Conservation (phyloP, 2,329 filamentous ascomycete genomes). For the Fusarium tanahbumbuense region DNA sequence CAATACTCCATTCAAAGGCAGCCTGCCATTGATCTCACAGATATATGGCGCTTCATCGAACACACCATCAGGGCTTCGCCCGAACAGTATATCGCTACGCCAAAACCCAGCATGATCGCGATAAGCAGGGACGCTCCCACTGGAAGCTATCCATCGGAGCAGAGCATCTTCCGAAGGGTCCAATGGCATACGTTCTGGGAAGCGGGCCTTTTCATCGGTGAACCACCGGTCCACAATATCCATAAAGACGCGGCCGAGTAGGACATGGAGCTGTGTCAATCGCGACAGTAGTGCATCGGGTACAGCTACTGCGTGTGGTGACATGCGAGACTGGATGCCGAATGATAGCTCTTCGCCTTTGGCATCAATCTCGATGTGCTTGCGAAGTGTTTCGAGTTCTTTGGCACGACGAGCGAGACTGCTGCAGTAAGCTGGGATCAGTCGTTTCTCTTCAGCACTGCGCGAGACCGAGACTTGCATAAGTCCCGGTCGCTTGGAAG, state of each 20-base stretch:
- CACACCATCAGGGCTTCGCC: background rate
- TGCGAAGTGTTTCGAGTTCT: conserved; percentile 19
- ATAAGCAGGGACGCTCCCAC: conserved; percentile 6
- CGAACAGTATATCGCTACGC: conserved; percentile 30
- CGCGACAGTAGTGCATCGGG: background rate
- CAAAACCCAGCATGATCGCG: conserved; percentile 19
- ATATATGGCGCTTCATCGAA: conserved; percentile 12
- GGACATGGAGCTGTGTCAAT: conserved; percentile 7
- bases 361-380: conserved; percentile 1
- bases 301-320: conserved; percentile 16
- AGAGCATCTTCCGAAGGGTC: conserved; percentile 23
- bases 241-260: conserved; percentile 20
- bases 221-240: conserved; percentile 30
- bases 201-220: conserved; percentile 8
- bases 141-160: conserved; percentile 8
- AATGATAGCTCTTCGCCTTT: conserved; percentile 1
- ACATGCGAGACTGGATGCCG: conserved; percentile 17
- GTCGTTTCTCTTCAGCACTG: conserved; percentile 16
- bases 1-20: conserved; percentile 20
- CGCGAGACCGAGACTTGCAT: conserved; percentile 31
- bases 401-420: conserved; percentile 16
- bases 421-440: conserved; percentile 28
- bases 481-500: conserved; percentile 4
- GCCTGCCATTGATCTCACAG: conserved; percentile 29
- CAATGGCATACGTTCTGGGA: conserved; percentile 26